Base-by-base conservation (phyloP, 2,329 filamentous ascomycete genomes). In the Fusarium sp. region DNA sequence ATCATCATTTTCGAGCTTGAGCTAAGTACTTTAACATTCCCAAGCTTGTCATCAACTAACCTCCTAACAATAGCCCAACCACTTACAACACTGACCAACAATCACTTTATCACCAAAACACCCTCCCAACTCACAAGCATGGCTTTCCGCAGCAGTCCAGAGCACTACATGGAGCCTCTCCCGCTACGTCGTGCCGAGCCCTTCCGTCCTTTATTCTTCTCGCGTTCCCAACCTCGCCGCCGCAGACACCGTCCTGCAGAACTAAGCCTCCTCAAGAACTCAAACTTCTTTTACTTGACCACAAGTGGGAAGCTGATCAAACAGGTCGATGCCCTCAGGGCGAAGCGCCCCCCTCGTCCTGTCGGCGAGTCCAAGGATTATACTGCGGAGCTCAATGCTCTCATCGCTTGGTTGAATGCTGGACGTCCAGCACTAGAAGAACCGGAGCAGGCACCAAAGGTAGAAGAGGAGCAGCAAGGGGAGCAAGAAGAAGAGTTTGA, bases 131-230 rank as follows among this genome's bases (percentile, higher is more conserved):
- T 15, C 17, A 19, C 15, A 6, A 38, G 15, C 21, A 14, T 9
- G 12, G 6, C 30, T 14, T n/a, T 36, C 11, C 26, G 11, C 7
- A 28, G 42, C 6, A 49, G 36, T 7, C 24, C 26, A 6, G 19
- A 53, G 15, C 51, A 54, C 21, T 57, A 34, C 10, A 40, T 51
- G 6, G 24, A 44, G 6, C 50, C 65, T 57, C 65, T 68, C 0
- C 65, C 65, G 6, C 44, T 68, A 4, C 47, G 65, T 1, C 23
- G 43, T 6, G 10, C 19, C 17, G n/a, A 15, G 2, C n/a, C 6
- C 15, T 30, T n/a, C 10, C 38, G 4, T 9, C 32, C 56, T 2
- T 28, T 40, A 0, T 30, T 28, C 23, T 68, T 68, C 32, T 54
- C 51, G 1, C 40, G 62, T 28, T 54, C 51, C 2, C 40, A 68